Percentiles rank a stretch among this genome's conserved stretches.
phyloP scores from a whole-genome alignment of 2,329 filamentous ascomycete species.

The Colletotrichum lindemuthianum region DNA sequence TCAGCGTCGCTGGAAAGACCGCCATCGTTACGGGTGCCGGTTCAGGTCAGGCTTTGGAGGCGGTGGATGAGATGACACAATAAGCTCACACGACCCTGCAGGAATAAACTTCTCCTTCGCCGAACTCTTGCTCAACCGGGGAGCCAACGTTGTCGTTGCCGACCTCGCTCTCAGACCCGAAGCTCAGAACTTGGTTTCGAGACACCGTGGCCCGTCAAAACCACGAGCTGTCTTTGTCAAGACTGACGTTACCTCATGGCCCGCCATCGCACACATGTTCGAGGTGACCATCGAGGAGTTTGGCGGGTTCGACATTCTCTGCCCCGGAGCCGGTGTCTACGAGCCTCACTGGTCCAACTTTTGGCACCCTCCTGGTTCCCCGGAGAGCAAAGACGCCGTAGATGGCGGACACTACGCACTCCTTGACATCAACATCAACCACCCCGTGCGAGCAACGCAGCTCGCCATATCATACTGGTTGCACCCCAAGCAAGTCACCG shows the following conservation, averaged over 20 bases:
- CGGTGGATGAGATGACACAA: neutral
- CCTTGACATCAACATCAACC: slow-evolving; percentile 53
- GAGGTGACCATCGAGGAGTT: slow-evolving; percentile 47
- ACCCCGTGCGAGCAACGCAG: slow-evolving; percentile 53
- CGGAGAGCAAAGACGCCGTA: slow-evolving; percentile 43
- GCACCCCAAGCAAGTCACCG: slow-evolving; percentile 36
- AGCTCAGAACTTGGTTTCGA: slow-evolving; percentile 47
- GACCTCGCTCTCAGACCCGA: slow-evolving; percentile 55
- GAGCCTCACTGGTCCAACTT: slow-evolving; percentile 56
- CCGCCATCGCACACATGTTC: slow-evolving; percentile 49
- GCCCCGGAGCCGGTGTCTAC: slow-evolving; percentile 58
- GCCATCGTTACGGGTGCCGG: slow-evolving; percentile 45
- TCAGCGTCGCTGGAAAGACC: slow-evolving; percentile 41
- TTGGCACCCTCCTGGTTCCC: slow-evolving; percentile 52
- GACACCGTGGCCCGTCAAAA: slow-evolving; percentile 36
- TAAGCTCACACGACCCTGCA: slow-evolving; percentile 22
- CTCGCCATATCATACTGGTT: slow-evolving; percentile 52
- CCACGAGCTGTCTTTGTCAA: slow-evolving; percentile 52
- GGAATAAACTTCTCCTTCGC: slow-evolving; percentile 58
- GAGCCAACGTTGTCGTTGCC: slow-evolving; percentile 57
- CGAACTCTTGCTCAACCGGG: slow-evolving; percentile 50
- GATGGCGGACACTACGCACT: slow-evolving; percentile 46
- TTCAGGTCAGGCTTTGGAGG: slow-evolving; percentile 36
- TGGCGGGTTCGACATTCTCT: slow-evolving; percentile 53
- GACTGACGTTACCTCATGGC: slow-evolving; percentile 57